These are phyloP conservation scores for Pichia manshurica DNA, from an alignment of 805 yeast genomes.

Conservation along the genomic window DNA sequence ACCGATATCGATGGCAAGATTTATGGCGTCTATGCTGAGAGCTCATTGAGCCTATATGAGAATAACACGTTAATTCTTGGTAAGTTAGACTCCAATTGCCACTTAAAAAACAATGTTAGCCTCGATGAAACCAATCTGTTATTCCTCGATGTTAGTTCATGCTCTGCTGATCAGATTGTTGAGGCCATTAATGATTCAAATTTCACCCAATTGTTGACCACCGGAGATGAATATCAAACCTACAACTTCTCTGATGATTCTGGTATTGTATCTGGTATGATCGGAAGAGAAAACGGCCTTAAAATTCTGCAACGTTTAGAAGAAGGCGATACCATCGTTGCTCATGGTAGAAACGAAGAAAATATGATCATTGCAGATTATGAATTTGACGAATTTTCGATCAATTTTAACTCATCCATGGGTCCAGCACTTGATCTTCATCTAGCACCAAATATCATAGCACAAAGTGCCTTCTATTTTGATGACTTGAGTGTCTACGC, in stretches of 20 bases:
- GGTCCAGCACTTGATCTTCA: slow-evolving; percentile 10
- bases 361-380: neutral
- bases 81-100: slow-evolving; percentile 1
- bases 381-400: neutral
- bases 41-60: neutral
- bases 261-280: slow-evolving; percentile 1
- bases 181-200: slow-evolving; percentile 1
- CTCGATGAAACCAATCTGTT: neutral
- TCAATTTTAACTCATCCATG: slow-evolving; percentile 4
- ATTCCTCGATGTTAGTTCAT: slow-evolving; percentile 4
- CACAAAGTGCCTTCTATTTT: slow-evolving; percentile 6
- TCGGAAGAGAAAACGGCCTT: neutral
- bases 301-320: slow-evolving; percentile 2
- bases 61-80: slow-evolving; percentile 2
- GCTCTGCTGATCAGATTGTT: neutral
- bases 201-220: slow-evolving; percentile 6
- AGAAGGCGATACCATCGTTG: slow-evolving; percentile 1
- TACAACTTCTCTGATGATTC: neutral
- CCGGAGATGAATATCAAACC: slow-evolving; percentile 1
- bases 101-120: neutral
- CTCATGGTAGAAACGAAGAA: neutral
- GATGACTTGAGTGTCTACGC: slow-evolving; percentile 1
- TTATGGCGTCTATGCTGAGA: neutral
- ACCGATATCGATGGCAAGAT: slow-evolving; percentile 1
- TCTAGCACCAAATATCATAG: slow-evolving; percentile 8